Evolutionary conservation across 2,329 filamentous ascomycete genomes (phyloP), one percentile per base, ranked within the genome.

Genomic region (Fusarium sp.): DNA sequence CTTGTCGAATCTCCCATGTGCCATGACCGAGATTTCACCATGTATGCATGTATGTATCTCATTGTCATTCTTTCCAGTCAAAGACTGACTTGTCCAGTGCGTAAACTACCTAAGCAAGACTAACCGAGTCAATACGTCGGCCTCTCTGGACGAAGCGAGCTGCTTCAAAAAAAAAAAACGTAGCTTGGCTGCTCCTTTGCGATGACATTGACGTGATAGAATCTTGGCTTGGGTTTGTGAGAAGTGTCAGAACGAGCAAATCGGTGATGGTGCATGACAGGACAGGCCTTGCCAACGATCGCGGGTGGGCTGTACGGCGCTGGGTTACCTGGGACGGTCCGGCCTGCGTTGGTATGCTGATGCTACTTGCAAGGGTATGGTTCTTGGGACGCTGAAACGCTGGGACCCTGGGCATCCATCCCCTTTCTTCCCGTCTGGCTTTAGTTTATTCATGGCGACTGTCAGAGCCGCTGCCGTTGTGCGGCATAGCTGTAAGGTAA

Each of bases 321-420:
- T 70, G 65, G 63, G 58, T 57, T 52, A 62, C 67, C 63, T 73
- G 69, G 71, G 67, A 74, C 69, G 71, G 71, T 71, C 69, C 71
- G 71, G 67, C 49, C 52, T 72, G 71, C 70, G 59, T 65, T 61
- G 59, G 45, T 59, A 34, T 49, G 37, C 56, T 54, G 37, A 41
- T 52, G 49, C 18, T 52, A 25, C 41, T 37, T 41, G 18, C 49
- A 24, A 41, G 49, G 49, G 49, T 52, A 41, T 52, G 47, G 47
- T 29, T 66, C 37, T 58, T 65, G 67, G 67, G 67, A 54, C 55
- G 48, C 62, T 67, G 61, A 41, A 53, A 57, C 62, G 55, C 62
- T 73, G 67, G 47, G 57, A 53, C 46, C 68, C 52, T 59, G 29
- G 52, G 34, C 42, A 45, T 42, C 20, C 56, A 41, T 67, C 40